phyloP scores from a whole-genome alignment of 2,329 filamentous ascomycete genomes.

The Periglandula ipomoeae region DNA sequence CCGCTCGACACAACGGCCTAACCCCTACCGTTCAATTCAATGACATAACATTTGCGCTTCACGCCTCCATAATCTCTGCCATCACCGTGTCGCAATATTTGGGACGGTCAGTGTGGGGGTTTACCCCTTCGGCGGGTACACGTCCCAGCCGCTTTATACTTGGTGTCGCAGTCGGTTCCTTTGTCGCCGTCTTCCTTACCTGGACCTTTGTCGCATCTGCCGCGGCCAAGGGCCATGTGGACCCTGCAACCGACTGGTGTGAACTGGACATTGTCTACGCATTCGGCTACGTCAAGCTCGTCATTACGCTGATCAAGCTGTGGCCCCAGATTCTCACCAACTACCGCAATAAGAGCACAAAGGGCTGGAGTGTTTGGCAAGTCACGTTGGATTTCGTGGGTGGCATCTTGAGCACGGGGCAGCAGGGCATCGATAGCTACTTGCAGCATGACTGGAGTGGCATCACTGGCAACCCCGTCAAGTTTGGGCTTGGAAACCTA shows the following conservation, averaged over 20 bases:
- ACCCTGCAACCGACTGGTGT: constrained; percentile 43
- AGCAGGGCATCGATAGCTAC: constrained; percentile 78
- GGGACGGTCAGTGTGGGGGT: constrained; percentile 67
- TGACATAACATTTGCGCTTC: constrained; percentile 78
- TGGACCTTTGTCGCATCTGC: constrained; percentile 35
- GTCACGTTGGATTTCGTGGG: constrained; percentile 79
- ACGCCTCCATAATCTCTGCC: constrained; percentile 64
- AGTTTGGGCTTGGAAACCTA: constrained; percentile 77
- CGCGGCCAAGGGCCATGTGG: constrained; percentile 19
- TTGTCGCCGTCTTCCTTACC: constrained; percentile 48
- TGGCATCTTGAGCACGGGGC: constrained; percentile 69
- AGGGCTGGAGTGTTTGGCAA: constrained; percentile 78
- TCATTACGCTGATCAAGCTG: constrained; percentile 87
- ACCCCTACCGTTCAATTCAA: constrained; percentile 82
- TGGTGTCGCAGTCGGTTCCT: constrained; percentile 60
- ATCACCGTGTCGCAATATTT: constrained; percentile 74
- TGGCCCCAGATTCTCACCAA: constrained; percentile 79
- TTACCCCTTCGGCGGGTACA: constrained; percentile 49
- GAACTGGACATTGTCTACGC: constrained; percentile 57
- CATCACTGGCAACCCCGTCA: constrained; percentile 83
- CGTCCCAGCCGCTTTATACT: constrained; percentile 52
- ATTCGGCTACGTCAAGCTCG: constrained; percentile 79
- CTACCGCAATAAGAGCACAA: constrained; percentile 73
- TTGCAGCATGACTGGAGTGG: constrained; percentile 83
- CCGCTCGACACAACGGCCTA: constrained; percentile 63